A percentile compares a stretch with the other conserved stretches of the same genome.
These are phyloP conservation scores for Entomophthora muscae DNA, from an alignment of 371 early-diverging fungal genomes.

Conservation along the genomic window DNA sequence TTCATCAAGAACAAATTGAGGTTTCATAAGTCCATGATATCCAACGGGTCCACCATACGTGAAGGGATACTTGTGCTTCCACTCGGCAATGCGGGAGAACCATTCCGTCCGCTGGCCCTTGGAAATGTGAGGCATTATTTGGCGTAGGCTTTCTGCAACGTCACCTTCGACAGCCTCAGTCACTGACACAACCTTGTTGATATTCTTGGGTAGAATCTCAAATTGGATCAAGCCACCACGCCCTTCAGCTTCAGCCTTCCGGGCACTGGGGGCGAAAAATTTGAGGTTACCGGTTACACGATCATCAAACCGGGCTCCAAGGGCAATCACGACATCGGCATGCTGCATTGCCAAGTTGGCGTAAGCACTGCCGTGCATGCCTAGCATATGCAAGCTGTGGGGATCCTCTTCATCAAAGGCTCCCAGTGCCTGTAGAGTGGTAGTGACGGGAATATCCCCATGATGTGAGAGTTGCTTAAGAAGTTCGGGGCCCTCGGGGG, in stretches of 20 bases:
- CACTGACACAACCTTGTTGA: slow-evolving; percentile 88
- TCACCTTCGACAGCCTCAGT: slow-evolving; percentile 89
- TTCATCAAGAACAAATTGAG: slow-evolving; percentile 86
- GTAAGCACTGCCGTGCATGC: slow-evolving; percentile 95
- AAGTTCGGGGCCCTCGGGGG: slow-evolving; percentile 61
- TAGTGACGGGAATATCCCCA: slow-evolving; percentile 89
- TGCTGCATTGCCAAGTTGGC: slow-evolving; percentile 94
- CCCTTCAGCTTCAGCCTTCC: slow-evolving; percentile 64
- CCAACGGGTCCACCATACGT: slow-evolving; percentile 26
- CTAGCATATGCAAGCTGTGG: slow-evolving; percentile 87
- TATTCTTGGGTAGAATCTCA: slow-evolving; percentile 97
- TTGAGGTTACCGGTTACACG: slow-evolving; percentile 84
- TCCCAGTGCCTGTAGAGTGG: slow-evolving; percentile 83
- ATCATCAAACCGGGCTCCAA: slow-evolving; percentile 97
- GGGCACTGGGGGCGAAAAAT: slow-evolving; percentile 85
- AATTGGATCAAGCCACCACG: slow-evolving; percentile 95
- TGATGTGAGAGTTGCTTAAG: slow-evolving; percentile 60
- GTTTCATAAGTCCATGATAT: slow-evolving; percentile 36
- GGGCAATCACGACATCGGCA: slow-evolving; percentile 84
- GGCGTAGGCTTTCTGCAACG: slow-evolving; percentile 62
- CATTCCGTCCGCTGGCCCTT: slow-evolving; percentile 52
- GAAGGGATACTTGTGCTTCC: slow-evolving; percentile 89
- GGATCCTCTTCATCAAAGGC: slow-evolving; percentile 82
- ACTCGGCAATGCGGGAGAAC: slow-evolving; percentile 54
- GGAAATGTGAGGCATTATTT: slow-evolving; percentile 60